Evolutionary conservation across 2,329 filamentous ascomycete genomes (phyloP), one percentile per base, ranked within the genome.

Genomic region (Parascedosporium putredinis): DNA sequence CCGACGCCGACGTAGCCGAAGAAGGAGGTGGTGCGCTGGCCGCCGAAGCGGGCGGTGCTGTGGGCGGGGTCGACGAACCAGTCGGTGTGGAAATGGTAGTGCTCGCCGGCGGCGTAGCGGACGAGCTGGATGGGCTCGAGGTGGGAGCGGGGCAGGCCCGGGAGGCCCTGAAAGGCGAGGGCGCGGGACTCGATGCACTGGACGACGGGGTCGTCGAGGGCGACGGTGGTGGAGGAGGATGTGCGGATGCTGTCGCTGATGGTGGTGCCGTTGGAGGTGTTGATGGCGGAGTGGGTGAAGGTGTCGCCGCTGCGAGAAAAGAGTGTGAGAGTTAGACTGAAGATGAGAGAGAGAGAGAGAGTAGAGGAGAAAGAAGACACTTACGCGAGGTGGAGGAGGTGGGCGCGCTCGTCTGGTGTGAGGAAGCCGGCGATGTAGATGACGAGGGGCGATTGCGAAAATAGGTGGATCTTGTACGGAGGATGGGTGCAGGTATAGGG

Each of bases 61-160:
- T 69, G 65, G 2, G 59, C 54, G 2, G 62, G 56, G 48, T 67
- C 65, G 3, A 66, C 67, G 60, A 72, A 74, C 72, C 73, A 75
- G 60, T 75, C 73, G 3, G 70, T 73, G 60, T 75, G 73, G 56
- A 68, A 71, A 55, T 73, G 68, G 58, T 71, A 74, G 50, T 64
- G 68, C 55, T 72, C 68, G 12, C 67, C 67, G 9, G 57, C 53
- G 27, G 59, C 66, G 55, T 75, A 75, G 54, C 67, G 67, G 49
- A 74, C 71, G 3, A 74, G 67, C 57, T 74, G 72, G 10, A 75
- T 57, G 0, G 71, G 70, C 59, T 74, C 71, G 8, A 74, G 62
- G 50, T 70, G 62, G 4, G 50, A 51, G n/a, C 55, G 50, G 2
- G 64, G 58, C 7, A 61, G 56, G 53, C 66, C 62, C n/a, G n/a